Percentiles rank a stretch among this genome's conserved stretches.
Evolutionary conservation across 2,329 filamentous ascomycete species (phyloP).

Genomic region (Sarocladium brachiariae): DNA sequence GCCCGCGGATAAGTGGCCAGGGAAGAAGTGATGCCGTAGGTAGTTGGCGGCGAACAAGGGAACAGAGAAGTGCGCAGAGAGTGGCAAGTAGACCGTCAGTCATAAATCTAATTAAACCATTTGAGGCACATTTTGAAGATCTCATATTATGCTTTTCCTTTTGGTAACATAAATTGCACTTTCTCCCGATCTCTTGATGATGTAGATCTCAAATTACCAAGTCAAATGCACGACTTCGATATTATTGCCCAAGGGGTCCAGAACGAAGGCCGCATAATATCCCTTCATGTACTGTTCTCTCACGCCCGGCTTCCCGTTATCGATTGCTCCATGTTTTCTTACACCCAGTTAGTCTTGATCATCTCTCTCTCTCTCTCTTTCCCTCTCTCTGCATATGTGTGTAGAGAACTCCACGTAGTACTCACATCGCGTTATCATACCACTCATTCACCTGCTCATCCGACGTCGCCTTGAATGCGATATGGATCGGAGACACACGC

Average conservation of each 20-base stretch:
- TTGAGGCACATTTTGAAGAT: no score
- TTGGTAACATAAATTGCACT: slow-evolving; percentile 19
- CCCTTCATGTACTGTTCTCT: slow-evolving; percentile 34
- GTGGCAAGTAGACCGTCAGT: no score
- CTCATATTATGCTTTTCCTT: no score
- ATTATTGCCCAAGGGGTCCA: slow-evolving; percentile 46
- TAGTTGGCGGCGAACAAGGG: no score
- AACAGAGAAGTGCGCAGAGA: no score
- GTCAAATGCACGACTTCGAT: slow-evolving; percentile 34
- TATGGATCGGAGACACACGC: not conserved
- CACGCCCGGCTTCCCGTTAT: slow-evolving; percentile 40
- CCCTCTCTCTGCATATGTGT: not conserved
- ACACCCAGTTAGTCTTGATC: not conserved
- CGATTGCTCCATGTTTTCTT: not conserved
- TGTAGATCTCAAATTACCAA: not conserved
- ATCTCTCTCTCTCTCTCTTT: not conserved
- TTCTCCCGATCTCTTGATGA: not conserved
- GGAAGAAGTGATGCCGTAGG: no score
- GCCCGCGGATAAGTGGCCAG: no score
- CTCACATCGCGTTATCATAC: slow-evolving; percentile 7
- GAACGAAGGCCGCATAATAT: slow-evolving; percentile 45
- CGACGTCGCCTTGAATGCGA: slow-evolving; percentile 1
- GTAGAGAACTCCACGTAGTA: not conserved
- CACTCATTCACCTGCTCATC: not conserved
- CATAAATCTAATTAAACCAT: no score